Evolutionary conservation across 129 eudicot genomes (phyloP), one percentile per base, ranked within the genome.

Genomic region (Gnaphalium uliginosum): DNA sequence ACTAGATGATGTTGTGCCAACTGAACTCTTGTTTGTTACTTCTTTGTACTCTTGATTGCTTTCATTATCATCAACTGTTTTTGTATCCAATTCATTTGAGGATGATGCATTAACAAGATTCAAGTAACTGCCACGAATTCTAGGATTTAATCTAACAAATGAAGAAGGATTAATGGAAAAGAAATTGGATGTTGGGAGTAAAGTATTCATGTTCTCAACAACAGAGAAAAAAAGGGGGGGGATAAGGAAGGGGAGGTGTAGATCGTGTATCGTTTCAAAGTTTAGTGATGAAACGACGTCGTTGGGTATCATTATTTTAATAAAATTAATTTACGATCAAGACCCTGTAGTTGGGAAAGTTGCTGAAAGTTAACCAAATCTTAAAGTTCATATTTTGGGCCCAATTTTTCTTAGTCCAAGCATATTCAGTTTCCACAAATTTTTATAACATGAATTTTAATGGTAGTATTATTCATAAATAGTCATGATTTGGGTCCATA

Each of bases 21-120:
- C 32, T 37, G 86, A 73, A 69, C 10, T 64, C 54, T 69, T 24
- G 72, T 77, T 68, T 66, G 72, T 78, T 65, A 19, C 56, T 75
- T 71, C 74, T n/a, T n/a, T n/a, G n/a, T n/a, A n/a, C 43, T 68
- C 64, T 3, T 69, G 85, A 59, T 66, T 61, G 39, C 43, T 66
- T 23, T 35, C 26, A 9, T 78, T 82, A 2, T 81, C 82, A 0
- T 82, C 81, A 15, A 41, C 77, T 29, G 85, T 77, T 50, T 81
- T 77, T 24, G 87, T 39, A 62, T 84, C 87, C 7, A 84, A 53
- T 59, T 86, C 92, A 46, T 87, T 87, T 32, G 92, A 79, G 41
- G 89, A 82, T 6, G 84, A 43, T 43, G 23, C 60, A 54, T 6
- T 21, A n/a, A 54, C 26, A 57, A 81, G 30, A 56, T 35, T 62